Conservation (phyloP, 2,329 filamentous ascomycete genomes). For the Cercospora sojina region DNA sequence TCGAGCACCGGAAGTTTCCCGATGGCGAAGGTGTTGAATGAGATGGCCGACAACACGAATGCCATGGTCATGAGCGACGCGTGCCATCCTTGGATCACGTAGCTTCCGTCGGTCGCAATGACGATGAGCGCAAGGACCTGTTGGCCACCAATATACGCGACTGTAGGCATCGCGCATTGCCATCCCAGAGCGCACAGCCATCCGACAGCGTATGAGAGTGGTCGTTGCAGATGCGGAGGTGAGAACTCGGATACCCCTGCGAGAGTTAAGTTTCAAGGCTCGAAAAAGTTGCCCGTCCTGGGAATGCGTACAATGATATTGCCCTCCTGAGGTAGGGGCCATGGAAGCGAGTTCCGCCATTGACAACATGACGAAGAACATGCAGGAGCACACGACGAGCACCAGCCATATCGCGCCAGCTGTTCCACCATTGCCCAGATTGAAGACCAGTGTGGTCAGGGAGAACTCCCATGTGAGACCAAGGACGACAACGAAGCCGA, state of each 20-base stretch:
- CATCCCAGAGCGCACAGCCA: slow-evolving; percentile 36
- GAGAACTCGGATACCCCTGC: slow-evolving; percentile 47
- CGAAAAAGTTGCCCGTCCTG: slow-evolving; percentile 31
- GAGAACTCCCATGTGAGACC: slow-evolving; percentile 33
- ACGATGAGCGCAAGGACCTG: slow-evolving; percentile 34
- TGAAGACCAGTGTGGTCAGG: slow-evolving; percentile 28
- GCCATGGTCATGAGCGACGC: slow-evolving; percentile 29
- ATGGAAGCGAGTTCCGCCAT: slow-evolving; percentile 55
- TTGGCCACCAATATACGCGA: slow-evolving; percentile 31
- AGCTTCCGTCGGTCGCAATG: slow-evolving; percentile 26
- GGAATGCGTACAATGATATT: slow-evolving; percentile 32
- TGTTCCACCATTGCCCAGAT: slow-evolving; percentile 50
- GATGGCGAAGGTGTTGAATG: slow-evolving; percentile 35
- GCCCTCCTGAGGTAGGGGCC: slow-evolving; percentile 58
- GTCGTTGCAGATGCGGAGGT: slow-evolving; percentile 54
- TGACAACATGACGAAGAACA: slow-evolving; percentile 39
- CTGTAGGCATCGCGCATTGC: slow-evolving; percentile 34
- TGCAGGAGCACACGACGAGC: slow-evolving; percentile 27
- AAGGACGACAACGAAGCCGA: slow-evolving; percentile 33
- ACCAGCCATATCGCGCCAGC: slow-evolving; percentile 55
- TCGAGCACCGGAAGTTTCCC: slow-evolving; percentile 35
- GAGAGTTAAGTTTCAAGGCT: neutral
- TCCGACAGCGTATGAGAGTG: slow-evolving; percentile 55
- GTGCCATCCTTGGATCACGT: slow-evolving; percentile 30
- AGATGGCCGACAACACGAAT: slow-evolving; percentile 29